A percentile compares a stretch with the other conserved stretches of the same genome.
phyloP scores from a whole-genome alignment of 176 grass and related monocot species.

The Carex parvula region DNA sequence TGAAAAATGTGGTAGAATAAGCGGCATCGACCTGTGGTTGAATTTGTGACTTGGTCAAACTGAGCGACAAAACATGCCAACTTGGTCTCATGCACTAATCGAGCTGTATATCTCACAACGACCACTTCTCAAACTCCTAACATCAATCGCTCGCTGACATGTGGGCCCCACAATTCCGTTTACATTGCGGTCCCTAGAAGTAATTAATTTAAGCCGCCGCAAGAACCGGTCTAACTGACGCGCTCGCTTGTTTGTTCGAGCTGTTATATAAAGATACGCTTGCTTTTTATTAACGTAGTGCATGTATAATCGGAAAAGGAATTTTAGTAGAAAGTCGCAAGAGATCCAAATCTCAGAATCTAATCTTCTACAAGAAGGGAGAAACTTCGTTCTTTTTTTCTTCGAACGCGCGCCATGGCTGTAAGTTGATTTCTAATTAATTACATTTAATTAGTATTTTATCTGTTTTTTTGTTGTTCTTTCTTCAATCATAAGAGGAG shows the following conservation, averaged over 20 bases:
- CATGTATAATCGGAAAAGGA: background rate
- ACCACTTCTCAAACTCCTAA: background rate
- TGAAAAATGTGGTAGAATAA: background rate
- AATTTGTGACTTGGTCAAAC: conserved; percentile 9
- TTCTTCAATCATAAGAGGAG: background rate
- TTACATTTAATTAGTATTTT: background rate
- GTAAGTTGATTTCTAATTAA: background rate
- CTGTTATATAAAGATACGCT: background rate
- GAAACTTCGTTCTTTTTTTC: background rate
- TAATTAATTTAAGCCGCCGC: background rate
- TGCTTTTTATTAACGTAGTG: background rate
- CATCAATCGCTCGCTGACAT: background rate
- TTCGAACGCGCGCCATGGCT: conserved; percentile 19
- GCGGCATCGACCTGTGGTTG: background rate
- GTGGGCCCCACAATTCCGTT: background rate
- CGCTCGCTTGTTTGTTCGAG: background rate
- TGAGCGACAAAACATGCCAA: background rate
- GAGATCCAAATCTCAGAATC: background rate
- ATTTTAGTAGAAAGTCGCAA: background rate
- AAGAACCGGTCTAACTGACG: conserved; percentile 18
- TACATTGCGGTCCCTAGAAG: background rate
- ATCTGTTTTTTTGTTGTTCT: background rate
- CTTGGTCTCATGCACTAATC: background rate
- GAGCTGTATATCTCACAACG: background rate
- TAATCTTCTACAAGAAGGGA: background rate